phyloP scores from a whole-genome alignment of 345 rosid genomes.

The Citrus sinensis region DVS_A1.0 CM039164.1:22005001-22005500 shows the following conservation, averaged over 20 bases:
- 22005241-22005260: slow-evolving; percentile 79
- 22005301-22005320: neutral
- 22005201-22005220: slow-evolving; percentile 74
- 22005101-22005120: neutral
- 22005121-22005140: neutral
- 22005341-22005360: neutral
- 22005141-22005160: neutral
- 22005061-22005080: neutral
- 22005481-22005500: slow-evolving; percentile 51
- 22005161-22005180: slow-evolving; percentile 11
- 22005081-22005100: neutral
- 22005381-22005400: neutral
- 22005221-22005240: slow-evolving; percentile 71
- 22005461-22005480: slow-evolving; percentile 77
- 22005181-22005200: slow-evolving; percentile 80
- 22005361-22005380: neutral
- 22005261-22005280: slow-evolving; percentile 21
- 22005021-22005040: neutral
- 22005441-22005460: slow-evolving; percentile 89
- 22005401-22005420: slow-evolving; percentile 53
- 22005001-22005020: neutral
- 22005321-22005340: neutral
- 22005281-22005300: neutral
- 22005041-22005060: neutral
- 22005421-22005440: slow-evolving; percentile 71